Base-by-base conservation (phyloP, 139 green algal genomes). In the Zygnema cylindricum region DNA sequence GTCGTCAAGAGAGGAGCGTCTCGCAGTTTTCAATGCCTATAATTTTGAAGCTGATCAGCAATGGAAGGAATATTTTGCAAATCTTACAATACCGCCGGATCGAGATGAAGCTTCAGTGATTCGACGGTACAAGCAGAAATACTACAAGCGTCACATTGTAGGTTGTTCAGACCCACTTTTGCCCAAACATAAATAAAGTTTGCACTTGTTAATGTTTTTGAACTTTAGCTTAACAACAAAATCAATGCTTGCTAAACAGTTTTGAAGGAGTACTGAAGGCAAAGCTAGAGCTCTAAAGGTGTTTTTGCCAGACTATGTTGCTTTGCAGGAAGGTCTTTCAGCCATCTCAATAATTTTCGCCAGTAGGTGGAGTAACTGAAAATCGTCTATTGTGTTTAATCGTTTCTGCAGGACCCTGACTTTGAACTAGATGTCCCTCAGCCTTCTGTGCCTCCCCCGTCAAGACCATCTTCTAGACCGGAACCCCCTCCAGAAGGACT, bases 41-140 rank as follows among this genome's bases (percentile, higher is more conserved):
- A 69, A 87, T 2, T 82, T 82, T 36, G 81, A 33, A 2, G 36
- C 21, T 21, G 81, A 87, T 35, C 55, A 33, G 43, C n/a, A 69
- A 35, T 87, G 81, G 81, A 39, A 85, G 77, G 36, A 82, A 38
- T 87, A 87, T 36, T 86, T 82, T 3, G 86, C 11, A 22, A 87
- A 87, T 7, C 32, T 84, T 3, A 84, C 40, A 40, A 87, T 87
- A 22, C 81, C 35, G 3, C 81, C 35, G 2, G 38, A 3, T 38
- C 33, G 30, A 35, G 69, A 87, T 38, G 81, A 82, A 69, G 81
- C 40, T 63, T 2, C 35, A 3, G 39, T 84, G 55, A 2, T 82
- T 82, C 77, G 81, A 23, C 81, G 81, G 30, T 83, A 87, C 35
- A 83, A 82, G 38, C 35, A 87, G 3, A 82, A 82, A 35, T 87